These are phyloP conservation scores for Xerocomus brunneocitrinus DNA, from an alignment of 768 basidiomycete species.

Conservation along the genomic window DNA sequence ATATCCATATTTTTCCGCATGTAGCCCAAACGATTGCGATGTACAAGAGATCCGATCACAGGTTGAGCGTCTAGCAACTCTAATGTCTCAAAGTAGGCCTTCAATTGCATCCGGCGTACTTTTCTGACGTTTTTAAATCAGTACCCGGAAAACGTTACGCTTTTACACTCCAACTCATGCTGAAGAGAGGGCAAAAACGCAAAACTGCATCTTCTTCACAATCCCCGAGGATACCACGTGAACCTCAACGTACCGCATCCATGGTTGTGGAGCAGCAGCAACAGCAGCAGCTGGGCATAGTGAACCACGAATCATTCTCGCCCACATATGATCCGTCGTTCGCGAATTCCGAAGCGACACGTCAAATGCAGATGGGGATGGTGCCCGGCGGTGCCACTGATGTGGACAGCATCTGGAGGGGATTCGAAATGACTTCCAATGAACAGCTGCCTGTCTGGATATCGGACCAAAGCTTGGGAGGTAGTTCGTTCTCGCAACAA, in stretches of 20 bases:
- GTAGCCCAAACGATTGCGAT: constrained; percentile 83
- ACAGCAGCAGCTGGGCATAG: constrained; percentile 19
- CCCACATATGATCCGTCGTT: constrained; percentile 50
- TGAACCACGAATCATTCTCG: constrained; percentile 48
- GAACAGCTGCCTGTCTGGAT: constrained; percentile 85
- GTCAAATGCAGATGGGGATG: constrained; percentile 30
- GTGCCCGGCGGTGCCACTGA: constrained; percentile 25
- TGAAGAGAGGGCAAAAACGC: constrained; percentile 70
- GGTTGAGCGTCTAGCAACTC: constrained; percentile 70
- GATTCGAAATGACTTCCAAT: constrained; percentile 64
- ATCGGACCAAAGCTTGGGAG: constrained; percentile 78
- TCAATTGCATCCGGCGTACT: neutral
- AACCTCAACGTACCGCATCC: constrained; percentile 44
- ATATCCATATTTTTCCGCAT: neutral
- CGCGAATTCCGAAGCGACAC: constrained; percentile 30
- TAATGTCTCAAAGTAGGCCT: constrained; percentile 73
- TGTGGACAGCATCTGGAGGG: constrained; percentile 71
- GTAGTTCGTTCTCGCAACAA: constrained; percentile 68
- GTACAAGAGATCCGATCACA: constrained; percentile 66
- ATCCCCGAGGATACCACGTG: constrained; percentile 58
- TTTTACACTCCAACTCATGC: constrained; percentile 81
- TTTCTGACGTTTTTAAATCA: constrained; percentile 29
- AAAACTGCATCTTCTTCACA: constrained; percentile 50
- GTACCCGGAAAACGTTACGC: constrained; percentile 94
- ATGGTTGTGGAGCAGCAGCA: constrained; percentile 45